Conservation (phyloP, 306 rosid genomes). For the Vigna radiata region DNA sequence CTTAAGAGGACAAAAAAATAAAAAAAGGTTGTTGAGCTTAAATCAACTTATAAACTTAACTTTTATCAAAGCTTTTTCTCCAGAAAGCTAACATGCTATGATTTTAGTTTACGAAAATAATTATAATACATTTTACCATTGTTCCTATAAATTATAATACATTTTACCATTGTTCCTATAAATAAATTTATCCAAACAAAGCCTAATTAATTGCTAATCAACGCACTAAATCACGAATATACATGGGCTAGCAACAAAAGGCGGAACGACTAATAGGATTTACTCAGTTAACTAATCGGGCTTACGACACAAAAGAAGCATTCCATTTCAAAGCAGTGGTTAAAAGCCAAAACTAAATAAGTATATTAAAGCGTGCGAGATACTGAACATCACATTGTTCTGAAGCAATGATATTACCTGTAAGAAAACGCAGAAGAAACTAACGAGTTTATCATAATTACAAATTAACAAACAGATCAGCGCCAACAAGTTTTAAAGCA, state of each 20-base stretch:
- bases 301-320: neutral
- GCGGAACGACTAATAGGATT: neutral
- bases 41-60: neutral
- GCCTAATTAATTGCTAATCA: neutral
- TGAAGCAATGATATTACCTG: neutral
- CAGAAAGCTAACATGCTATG: neutral
- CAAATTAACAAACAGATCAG: constrained; percentile 41
- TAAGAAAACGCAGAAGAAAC: constrained; percentile 1
- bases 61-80: neutral
- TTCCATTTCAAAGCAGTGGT: constrained; percentile 2
- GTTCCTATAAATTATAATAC: neutral
- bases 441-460: neutral
- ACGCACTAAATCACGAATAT: neutral
- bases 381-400: neutral
- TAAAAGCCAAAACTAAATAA: constrained; percentile 12
- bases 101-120: neutral
- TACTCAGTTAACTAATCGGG: neutral
- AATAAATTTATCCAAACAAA: neutral
- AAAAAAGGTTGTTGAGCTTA: neutral
- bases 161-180: neutral
- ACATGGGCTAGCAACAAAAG: neutral
- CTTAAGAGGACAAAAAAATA: neutral
- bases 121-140: neutral
- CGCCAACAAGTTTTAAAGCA: neutral
- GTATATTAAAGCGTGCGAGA: neutral